Conservation (phyloP, 2,329 filamentous ascomycete genomes). For the Plectosphaerella plurivora region DNA sequence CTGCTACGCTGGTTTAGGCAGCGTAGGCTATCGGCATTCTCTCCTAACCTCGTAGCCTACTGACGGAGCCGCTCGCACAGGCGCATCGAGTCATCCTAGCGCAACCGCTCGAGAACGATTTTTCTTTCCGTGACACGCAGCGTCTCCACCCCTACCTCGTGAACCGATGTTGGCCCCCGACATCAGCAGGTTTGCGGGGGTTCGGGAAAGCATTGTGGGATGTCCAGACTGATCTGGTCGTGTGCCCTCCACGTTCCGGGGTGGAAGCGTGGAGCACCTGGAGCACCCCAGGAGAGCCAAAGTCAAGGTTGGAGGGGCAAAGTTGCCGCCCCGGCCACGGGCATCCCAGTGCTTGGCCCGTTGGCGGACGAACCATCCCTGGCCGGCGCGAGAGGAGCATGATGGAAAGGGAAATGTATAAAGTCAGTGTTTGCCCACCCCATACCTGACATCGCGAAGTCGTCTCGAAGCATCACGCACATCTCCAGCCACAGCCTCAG, state of each 20-base stretch:
- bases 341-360: background rate
- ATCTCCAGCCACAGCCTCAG: background rate
- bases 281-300: background rate
- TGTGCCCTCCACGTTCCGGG: background rate
- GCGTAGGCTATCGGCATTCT: background rate
- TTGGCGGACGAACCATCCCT: background rate
- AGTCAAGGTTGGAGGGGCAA: background rate
- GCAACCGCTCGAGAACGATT: background rate
- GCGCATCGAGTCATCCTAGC: background rate
- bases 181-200: background rate
- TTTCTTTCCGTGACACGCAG: background rate
- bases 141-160: background rate
- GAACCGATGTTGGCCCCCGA: background rate
- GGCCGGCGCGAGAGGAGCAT: background rate
- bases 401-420: background rate
- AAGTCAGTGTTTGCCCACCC: background rate
- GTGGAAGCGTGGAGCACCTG: background rate
- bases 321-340: background rate
- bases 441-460: background rate
- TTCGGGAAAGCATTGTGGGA: background rate
- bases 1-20: background rate
- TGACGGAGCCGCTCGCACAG: background rate
- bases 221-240: background rate
- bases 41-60: background rate
- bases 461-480: background rate